phyloP scores from a whole-genome alignment of 805 yeast species.

The Ogataea populi-albae region DNA sequence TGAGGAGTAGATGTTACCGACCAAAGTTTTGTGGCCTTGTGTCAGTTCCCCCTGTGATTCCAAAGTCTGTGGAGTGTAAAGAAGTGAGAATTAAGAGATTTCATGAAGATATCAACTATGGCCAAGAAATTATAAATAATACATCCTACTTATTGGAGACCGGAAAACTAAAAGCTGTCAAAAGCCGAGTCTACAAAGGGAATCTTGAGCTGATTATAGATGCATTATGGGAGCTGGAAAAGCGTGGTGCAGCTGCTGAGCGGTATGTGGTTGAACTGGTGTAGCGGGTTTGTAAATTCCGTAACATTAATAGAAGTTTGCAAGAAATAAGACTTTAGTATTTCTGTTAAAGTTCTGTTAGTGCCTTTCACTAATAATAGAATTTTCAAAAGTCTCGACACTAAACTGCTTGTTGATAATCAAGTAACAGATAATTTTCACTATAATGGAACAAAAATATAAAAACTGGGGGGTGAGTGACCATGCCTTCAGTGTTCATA shows the following conservation, averaged over 20 bases:
- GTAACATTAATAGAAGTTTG: too few species aligned
- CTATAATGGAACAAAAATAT: too few species aligned
- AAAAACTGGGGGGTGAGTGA: too few species aligned
- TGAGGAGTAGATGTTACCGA: slow-evolving; percentile 7
- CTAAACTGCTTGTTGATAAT: too few species aligned
- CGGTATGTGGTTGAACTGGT: slow-evolving; percentile 10
- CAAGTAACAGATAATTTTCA: too few species aligned
- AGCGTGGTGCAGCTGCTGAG: slow-evolving; percentile 11
- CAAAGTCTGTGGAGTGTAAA: slow-evolving; percentile 27
- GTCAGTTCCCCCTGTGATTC: slow-evolving; percentile 29
- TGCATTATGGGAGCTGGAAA: slow-evolving; percentile 7
- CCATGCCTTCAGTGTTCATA: too few species aligned
- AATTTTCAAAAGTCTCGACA: too few species aligned
- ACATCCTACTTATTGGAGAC: slow-evolving; percentile 33
- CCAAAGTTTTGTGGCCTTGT: slow-evolving; percentile 40
- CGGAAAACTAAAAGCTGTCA: slow-evolving; percentile 32
- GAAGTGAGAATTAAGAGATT: slow-evolving; percentile 40
- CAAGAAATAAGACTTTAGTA: too few species aligned
- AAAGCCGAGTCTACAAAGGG: slow-evolving; percentile 36
- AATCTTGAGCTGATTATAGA: slow-evolving; percentile 5
- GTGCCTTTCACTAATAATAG: too few species aligned
- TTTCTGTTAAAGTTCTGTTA: too few species aligned
- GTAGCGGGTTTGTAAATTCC: slow-evolving; percentile 1
- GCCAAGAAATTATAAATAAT: slow-evolving; percentile 32
- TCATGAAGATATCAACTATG: slow-evolving; percentile 42